Evolutionary conservation across 2,329 filamentous ascomycete species (phyloP), one percentile per base, ranked within the genome.

Genomic region (Alternaria rosae): DNA sequence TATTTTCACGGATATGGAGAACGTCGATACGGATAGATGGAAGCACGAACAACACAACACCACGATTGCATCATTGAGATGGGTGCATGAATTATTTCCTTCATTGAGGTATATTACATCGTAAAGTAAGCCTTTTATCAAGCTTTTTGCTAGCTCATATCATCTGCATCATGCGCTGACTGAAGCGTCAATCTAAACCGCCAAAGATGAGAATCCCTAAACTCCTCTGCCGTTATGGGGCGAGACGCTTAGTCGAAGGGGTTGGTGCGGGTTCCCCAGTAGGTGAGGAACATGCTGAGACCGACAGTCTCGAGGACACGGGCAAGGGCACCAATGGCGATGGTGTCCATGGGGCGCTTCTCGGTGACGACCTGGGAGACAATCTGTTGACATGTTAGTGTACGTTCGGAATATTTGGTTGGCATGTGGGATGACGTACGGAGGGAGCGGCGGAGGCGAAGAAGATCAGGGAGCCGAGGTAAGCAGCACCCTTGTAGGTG

Each of bases 201-300:
- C 60, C 65, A 67, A 71, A 51, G 51, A 67, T 62, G 60, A 66
- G 67, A 66, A 69, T 66, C 60, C 67, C 65, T 56, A 67, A 66
- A 70, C 64, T 64, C 67, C 66, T 59, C 65, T 38, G 57, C 62
- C 61, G 56, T 63, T 61, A 30, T 30, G 12, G 60, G 38, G 57
- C 43, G 60, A 73, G 57, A 65, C 57, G 59, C 69, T 86, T 91
- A 94, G 78, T 93, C 89, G 82, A 97, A 96, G 64, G 93, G 93
- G 85, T 93, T 94, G 83, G 93, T 95, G 79, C 92, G 91, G 76
- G 94, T 97, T 76, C 94, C 94, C 94, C 94, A 98, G 91, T 92
- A 98, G 79, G 93, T 97, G 74, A 98, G 86, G 88, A 98, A 93
- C 76, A 97, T 80, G 67, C 91, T 93, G 61, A 98, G 88, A 68